These are phyloP conservation scores for Dillenia turbinata DNA, from an alignment of 164 flowering plant genomes.

Conservation along the genomic window DNA sequence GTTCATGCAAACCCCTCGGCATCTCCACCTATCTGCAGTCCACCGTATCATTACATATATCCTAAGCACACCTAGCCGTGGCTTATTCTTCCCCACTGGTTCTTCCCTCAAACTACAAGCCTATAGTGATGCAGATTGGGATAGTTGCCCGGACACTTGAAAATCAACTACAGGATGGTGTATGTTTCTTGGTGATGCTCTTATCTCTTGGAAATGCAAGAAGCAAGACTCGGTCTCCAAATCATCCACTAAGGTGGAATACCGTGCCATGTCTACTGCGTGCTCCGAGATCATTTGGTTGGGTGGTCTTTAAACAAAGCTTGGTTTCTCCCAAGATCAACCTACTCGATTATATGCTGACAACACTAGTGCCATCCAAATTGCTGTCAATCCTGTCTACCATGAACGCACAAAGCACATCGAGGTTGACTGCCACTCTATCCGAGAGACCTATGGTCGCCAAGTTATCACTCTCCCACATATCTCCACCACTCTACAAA, in stretches of 20 bases:
- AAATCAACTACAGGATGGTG: conserved; percentile 5
- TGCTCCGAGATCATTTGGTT: conserved; percentile 2
- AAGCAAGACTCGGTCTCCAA: neutral
- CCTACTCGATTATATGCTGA: conserved; percentile 3
- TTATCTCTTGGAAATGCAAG: neutral
- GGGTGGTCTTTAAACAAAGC: conserved; percentile 3
- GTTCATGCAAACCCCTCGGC: too few relatives aligned
- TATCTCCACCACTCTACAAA: neutral
- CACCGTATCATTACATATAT: too few relatives aligned
- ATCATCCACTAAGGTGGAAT: too few relatives aligned
- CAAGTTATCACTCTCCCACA: conserved; percentile 3
- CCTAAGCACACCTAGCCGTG: too few relatives aligned
- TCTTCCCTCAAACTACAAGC: conserved; percentile 5
- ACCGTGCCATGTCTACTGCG: conserved; percentile 6
- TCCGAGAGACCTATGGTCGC: conserved; percentile 3
- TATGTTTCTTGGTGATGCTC: conserved; percentile 12
- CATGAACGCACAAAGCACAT: too few relatives aligned
- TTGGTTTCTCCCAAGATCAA: conserved; percentile 3
- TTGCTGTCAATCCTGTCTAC: too few relatives aligned
- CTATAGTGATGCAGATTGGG: conserved; percentile 6
- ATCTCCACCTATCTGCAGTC: too few relatives aligned
- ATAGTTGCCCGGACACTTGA: neutral
- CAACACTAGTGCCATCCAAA: neutral
- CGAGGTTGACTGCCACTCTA: conserved; percentile 3
- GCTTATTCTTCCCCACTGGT: neutral